Evolutionary conservation across 306 rosid species (phyloP).

Genomic region (Dalbergia oliveri): DNA sequence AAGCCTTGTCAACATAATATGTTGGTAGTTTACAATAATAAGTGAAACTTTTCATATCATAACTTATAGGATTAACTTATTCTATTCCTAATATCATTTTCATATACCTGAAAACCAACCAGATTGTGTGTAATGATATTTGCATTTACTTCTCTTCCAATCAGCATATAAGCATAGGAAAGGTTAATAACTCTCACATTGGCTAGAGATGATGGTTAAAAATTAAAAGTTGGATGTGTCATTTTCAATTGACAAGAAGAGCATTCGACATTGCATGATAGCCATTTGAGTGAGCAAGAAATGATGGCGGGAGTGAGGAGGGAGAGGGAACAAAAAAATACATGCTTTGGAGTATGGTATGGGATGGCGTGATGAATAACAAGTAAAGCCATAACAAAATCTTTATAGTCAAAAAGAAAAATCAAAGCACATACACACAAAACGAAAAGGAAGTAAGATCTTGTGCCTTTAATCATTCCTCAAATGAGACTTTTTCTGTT

Average conservation of each 20-base stretch:
- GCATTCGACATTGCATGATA: conserved; percentile 47
- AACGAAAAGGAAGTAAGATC: conserved; percentile 46
- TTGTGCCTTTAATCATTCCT: conserved; percentile 70
- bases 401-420: conserved; percentile 66
- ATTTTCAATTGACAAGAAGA: conserved; percentile 43
- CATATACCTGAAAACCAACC: conserved; percentile 35
- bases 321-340: conserved; percentile 35
- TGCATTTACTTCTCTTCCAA: conserved; percentile 40
- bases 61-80: conserved; percentile 32
- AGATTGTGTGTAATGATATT: conserved; percentile 49
- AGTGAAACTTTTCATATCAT: conserved; percentile 20
- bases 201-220: conserved; percentile 52
- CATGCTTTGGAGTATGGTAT: conserved; percentile 46
- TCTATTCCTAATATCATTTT: conserved; percentile 42
- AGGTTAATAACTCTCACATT: conserved; percentile 36
- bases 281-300: conserved; percentile 50
- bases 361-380: conserved; percentile 47
- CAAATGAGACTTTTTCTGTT: conserved; percentile 49
- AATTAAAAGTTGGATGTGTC: conserved; percentile 43
- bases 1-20: neutral
- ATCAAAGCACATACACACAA: conserved; percentile 49
- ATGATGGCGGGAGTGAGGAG: conserved; percentile 49
- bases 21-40: neutral
- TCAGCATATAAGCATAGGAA: conserved; percentile 11
- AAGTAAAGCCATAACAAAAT: conserved; percentile 46